A percentile compares a stretch with the other conserved stretches of the same genome.
phyloP scores from a whole-genome alignment of 306 rosid species.

The Clitoria ternatea region DNA sequence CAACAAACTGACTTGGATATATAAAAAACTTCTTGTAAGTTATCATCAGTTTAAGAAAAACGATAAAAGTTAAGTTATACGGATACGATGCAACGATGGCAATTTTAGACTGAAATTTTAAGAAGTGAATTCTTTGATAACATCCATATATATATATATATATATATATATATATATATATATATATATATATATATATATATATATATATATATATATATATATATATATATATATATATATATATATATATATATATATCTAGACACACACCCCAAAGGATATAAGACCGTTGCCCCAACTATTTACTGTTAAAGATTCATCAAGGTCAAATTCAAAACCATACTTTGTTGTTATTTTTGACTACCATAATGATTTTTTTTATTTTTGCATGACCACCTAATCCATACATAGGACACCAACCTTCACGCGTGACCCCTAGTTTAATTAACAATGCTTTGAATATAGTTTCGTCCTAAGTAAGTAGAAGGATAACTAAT shows the following conservation, averaged over 20 bases:
- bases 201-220: no score
- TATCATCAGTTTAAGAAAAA: conserved; percentile 2
- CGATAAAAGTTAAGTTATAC: background rate
- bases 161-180: no score
- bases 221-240: no score
- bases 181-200: no score
- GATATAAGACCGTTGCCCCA: background rate
- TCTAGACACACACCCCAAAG: no score
- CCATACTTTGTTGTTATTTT: background rate
- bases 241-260: no score
- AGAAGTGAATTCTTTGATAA: conserved; percentile 35
- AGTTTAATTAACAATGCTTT: background rate
- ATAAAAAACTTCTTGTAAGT: conserved; percentile 10
- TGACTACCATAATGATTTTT: background rate
- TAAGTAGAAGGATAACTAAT: background rate
- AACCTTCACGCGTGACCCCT: background rate
- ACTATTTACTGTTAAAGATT: background rate
- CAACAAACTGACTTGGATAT: conserved; percentile 10
- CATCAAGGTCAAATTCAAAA: background rate
- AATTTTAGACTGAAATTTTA: conserved; percentile 34
- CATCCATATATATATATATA: no score
- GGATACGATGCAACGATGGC: background rate
- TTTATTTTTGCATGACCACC: background rate
- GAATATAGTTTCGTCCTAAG: background rate
- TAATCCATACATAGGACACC: background rate